Base-by-base conservation (phyloP, 2,329 filamentous ascomycete genomes). In the Pseudopithomyces chartarum region DNA sequence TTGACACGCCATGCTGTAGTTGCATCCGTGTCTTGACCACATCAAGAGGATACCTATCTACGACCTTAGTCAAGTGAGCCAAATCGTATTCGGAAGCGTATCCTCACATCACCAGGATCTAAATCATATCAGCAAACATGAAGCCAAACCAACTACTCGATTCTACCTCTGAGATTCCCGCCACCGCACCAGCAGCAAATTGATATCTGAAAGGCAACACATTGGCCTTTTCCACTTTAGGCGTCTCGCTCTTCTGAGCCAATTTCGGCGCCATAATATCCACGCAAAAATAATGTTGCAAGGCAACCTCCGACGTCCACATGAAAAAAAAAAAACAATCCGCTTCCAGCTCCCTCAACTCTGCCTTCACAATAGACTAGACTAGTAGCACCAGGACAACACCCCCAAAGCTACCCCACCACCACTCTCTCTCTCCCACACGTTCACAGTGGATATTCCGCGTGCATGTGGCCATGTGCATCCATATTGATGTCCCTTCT, bases 1-100 rank as follows among this genome's bases (percentile, higher is more conserved):
- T 33, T 1, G 54, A 49, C 11, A 52, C 60, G 23, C 69, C 69
- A 57, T 69, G 67, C 48, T 72, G 69, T 8, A 72, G 52, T 47
- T 72, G 69, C 36, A 72, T 72, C 11, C 67, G 56, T 13, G 69
- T 72, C 50, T 72, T 72, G 3, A 72, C 69, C 13, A 72, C 68
- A 56, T 72, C 69, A 47, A 72, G 66, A 6, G 69, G 69, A 52
- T 72, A 71, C 69, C 69, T 71, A 61, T 55, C 63, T 67, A 63
- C 63, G 52, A 22, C 61, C 60, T 71, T 62, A 71, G 66, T 45
- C 15, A n/a, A 5, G 26, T 7, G 10, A 53, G 42, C 6, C 8
- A 19, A 1, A 6, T 36, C n/a, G 8, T 23, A 26, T 10, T n/a
- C 3, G n/a, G 13, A n/a, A 2, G 33, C 45, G 56, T 26, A 57